phyloP scores from a whole-genome alignment of 805 yeast genomes.

The Komagataella pseudopastoris region DNA sequence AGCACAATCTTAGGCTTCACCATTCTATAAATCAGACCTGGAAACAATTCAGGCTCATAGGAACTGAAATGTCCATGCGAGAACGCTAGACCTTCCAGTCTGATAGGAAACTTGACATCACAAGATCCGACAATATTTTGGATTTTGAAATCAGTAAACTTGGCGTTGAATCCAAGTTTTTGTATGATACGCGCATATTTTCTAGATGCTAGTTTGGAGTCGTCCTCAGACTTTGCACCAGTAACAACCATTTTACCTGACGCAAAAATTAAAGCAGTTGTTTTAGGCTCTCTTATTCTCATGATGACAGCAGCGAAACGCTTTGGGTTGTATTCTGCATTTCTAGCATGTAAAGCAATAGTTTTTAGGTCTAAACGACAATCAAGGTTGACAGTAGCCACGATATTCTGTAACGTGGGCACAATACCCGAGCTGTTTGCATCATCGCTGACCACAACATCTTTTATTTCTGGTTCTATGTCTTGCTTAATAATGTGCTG shows the following conservation, averaged over 20 bases:
- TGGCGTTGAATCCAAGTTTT: conserved; percentile 94
- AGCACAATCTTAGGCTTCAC: conserved; percentile 96
- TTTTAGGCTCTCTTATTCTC: conserved; percentile 98
- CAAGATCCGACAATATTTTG: conserved; percentile 98
- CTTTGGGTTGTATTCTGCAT: conserved; percentile 96
- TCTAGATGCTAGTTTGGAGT: conserved; percentile 94
- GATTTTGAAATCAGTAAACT: conserved; percentile 94
- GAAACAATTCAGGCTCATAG: conserved; percentile 95
- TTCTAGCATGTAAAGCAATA: conserved; percentile 95
- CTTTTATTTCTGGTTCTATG: conserved; percentile 12
- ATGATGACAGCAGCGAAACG: conserved; percentile 99
- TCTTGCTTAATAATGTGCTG: conserved; percentile 11
- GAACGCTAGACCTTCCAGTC: conserved; percentile 94
- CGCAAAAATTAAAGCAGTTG: conserved; percentile 94
- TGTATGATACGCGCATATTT: conserved; percentile 97
- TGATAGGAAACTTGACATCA: conserved; percentile 95
- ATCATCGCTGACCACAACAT: conserved; percentile 30
- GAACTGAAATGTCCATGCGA: conserved; percentile 98
- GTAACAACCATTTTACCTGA: conserved; percentile 99
- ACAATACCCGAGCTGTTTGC: conserved; percentile 89
- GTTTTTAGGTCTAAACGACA: conserved; percentile 94
- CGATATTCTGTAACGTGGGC: conserved; percentile 90
- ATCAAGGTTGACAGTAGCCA: conserved; percentile 93
- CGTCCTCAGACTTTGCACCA: conserved; percentile 98
- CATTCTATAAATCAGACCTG: conserved; percentile 98